Evolutionary conservation across 1,139 yeast genomes (phyloP), one percentile per base, ranked within the genome.

Genomic region (Arxiozyma slooffiae): DNA sequence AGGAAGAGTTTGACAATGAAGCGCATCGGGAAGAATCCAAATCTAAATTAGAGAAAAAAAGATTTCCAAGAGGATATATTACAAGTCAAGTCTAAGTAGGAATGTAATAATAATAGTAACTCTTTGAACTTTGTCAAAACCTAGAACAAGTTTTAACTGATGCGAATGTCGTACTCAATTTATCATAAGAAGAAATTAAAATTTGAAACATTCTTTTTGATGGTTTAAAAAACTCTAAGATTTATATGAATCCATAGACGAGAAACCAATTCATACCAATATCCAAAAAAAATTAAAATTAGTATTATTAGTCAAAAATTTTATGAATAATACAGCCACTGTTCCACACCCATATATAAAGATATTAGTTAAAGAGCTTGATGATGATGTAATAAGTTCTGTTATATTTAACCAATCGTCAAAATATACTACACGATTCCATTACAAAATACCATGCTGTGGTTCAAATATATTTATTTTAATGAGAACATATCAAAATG

Each of bases 211-310:
- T 89, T 47, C 73, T 94, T 44, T 73, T 83, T 55, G 82, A 85
- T 48, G 99, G 94, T 67, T 92, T 92, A 63, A 86, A 86, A 59
- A 81, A 89, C 57, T 86, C 96, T 0, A 98, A 98, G 0, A 86
- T 90, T 41, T 85, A 84, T 60, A 81, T 90, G 82, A 75, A 73
- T 24, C 80, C 82, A 0, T 71, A 73, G 30, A 77, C 85, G 0
- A 74, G 95, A 54, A 75, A 77, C 18, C 75, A 78, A 55, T 94
- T 92, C 66, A 90, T 92, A 30, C 76, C 79, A 17, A 71, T 89
- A 41, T 85, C 96, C 5, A 94, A 87, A 57, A 79, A 82, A n/a
- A n/a, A n/a, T n/a, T n/a, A n/a, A n/a, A 55, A 88, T 92, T 22
- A 85, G 96, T 1, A 71, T 85, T 8, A 71, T 82, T 21, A 97